These are phyloP conservation scores for Bryum argenteum DNA, from an alignment of 225 moss, liverwort and hornwort species.

Conservation along the genomic window DNA sequence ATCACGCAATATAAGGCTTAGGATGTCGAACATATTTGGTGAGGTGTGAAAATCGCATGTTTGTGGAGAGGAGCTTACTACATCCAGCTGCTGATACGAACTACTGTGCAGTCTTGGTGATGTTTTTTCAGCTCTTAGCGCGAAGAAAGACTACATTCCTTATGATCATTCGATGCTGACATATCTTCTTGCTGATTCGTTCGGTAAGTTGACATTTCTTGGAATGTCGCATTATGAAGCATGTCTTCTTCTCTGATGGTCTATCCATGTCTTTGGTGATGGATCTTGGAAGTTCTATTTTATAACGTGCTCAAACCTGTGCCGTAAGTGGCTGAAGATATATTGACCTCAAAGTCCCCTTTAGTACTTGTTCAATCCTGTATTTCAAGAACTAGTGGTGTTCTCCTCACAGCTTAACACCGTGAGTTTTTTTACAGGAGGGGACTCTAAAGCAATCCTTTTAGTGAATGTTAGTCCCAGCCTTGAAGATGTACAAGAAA, in stretches of 20 bases:
- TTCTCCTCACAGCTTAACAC: conserved; percentile 3
- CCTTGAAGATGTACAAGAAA: conserved; percentile 72
- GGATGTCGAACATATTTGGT: neutral
- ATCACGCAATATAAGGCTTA: conserved; percentile 1
- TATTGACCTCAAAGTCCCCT: neutral
- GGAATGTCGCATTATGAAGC: neutral
- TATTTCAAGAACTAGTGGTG: neutral
- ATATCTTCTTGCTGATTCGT: conserved; percentile 83
- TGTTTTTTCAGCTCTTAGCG: conserved; percentile 77
- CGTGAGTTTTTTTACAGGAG: conserved; percentile 48
- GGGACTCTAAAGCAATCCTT: conserved; percentile 79
- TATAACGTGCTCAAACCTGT: neutral
- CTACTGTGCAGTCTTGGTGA: conserved; percentile 71
- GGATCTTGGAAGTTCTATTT: conserved; percentile 6
- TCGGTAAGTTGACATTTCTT: conserved; percentile 46
- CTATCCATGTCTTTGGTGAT: neutral
- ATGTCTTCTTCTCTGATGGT: conserved; percentile 7
- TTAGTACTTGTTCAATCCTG: neutral
- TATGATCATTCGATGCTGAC: conserved; percentile 84
- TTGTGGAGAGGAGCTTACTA: neutral
- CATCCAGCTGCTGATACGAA: conserved; percentile 21
- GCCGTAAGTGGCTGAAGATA: conserved; percentile 3
- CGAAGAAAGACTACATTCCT: conserved; percentile 81
- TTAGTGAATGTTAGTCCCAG: conserved; percentile 82
- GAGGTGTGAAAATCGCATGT: neutral